Base-by-base conservation (phyloP, 139 green algal genomes). In the Tetraselmis striata region DNA sequence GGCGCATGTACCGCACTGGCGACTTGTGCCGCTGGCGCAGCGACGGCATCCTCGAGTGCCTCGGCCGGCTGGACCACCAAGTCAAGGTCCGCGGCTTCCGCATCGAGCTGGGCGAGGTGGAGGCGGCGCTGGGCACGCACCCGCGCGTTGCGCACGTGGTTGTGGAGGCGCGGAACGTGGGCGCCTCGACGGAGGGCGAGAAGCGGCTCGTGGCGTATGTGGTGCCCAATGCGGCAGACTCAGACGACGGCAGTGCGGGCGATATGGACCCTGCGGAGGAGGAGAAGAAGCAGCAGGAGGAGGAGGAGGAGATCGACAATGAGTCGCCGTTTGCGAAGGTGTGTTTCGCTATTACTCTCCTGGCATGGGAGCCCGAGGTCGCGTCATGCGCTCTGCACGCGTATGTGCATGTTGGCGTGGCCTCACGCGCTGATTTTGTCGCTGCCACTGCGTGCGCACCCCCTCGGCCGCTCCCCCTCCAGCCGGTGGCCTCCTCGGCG, bases 61-160 rank as follows among this genome's bases (percentile, higher is more conserved):
- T 86, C 25, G 79, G 83, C 2, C 83, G 83, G 1, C 28, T 86
- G 31, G 85, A 88, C 77, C 30, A 76, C 24, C 85, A 88, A 28
- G 76, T 27, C 76, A 59, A 82, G 59, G 30, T 82, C 1, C 31
- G 76, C 22, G 85, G 85, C 24, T 84, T 82, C 32, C 85, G 85
- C 76, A 81, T 89, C 30, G 85, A 89, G 75, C 83, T 89, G 28
- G 85, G 83, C 0, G 85, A 89, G 81, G 80, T 86, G 0, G 85
- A 89, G 45, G 58, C 76, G 23, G 75, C 31, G 22, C 25, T 85
- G 11, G 45, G 45, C 45, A 18, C 45, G 11, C 45, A 67, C 18
- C 45, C 45, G 11, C 45, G 45, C 45, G 45, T 67, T 18, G 45
- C 45, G 11, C 45, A 67, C 18, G 18, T 18, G 45, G 45, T 67